Base-by-base conservation (phyloP, 257 asterid genomes). In the Paulownia fortunei region DNA sequence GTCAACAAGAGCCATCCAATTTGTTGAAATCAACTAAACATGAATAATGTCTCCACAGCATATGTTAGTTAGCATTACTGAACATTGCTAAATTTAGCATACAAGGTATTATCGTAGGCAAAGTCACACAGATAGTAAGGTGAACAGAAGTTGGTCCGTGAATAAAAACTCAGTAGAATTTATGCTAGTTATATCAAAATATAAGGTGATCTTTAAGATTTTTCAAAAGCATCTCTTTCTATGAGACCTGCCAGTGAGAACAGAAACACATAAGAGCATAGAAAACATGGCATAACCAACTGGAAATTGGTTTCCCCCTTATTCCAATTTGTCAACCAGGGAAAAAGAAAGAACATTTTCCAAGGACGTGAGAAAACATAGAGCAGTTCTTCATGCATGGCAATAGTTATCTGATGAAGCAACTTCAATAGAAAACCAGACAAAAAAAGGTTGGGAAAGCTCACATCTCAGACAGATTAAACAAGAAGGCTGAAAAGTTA, bases 381-480 rank as follows among this genome's bases (percentile, higher is more conserved):
- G 24, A 71, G 19, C 64, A 47, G 32, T 39, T 69, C 41, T 9
- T 62, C 24, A 76, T 23, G 65, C 66, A 78, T 32, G 46, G 46
- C 23, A 51, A 49, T 1, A 34, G 66, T n/a, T 47, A 73, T 74
- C 44, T 19, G 61, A 74, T 41, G 46, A 34, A 32, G 66, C 2
- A 75, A 79, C 67, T 75, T 55, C 49, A 54, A 8, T 16, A 69
- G 68, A 76, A 60, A 70, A 15, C 13, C 23, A 46, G 49, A 21
- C 56, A 32, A 51, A 26, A 10, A 51, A 21, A 19, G n/a, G 61
- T 36, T 16, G 39, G 37, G 6, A 37, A 44, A 69, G 23, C 16
- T n/a, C 56, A 34, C 63, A 74, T 58, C 69, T n/a, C 60, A 76
- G 39, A 64, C 59, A 77, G 58, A 81, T 47, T 58, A 80, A 69